phyloP scores from a whole-genome alignment of 306 rosid genomes.

The Rosa rugosa region DNA sequence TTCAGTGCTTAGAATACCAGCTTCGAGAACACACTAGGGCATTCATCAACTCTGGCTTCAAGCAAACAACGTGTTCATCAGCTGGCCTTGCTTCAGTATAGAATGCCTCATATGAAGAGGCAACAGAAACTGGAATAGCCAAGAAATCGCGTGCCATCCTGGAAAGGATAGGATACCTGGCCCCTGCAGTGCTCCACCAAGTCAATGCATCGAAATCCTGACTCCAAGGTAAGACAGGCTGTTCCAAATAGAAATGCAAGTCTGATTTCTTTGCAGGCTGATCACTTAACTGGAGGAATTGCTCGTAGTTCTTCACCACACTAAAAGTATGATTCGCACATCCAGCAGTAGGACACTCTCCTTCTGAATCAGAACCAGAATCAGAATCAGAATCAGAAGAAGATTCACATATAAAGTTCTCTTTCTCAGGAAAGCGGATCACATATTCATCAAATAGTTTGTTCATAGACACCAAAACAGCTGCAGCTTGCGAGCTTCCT shows the following conservation, averaged over 20 bases:
- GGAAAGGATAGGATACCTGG: conserved; percentile 5
- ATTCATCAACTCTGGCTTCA: conserved; percentile 3
- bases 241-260: conserved; percentile 15
- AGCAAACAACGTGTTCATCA: neutral
- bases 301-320: conserved; percentile 1
- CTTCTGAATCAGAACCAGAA: neutral
- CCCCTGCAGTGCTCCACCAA: conserved; percentile 17
- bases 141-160: conserved; percentile 15
- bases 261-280: conserved; percentile 2
- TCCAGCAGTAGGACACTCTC: neutral
- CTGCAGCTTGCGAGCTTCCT: neutral
- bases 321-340: neutral
- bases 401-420: neutral
- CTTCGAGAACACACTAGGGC: conserved; percentile 6
- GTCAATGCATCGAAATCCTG: neutral
- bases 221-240: conserved; percentile 11
- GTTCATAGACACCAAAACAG: neutral
- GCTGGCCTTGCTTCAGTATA: conserved; percentile 15
- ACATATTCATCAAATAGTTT: conserved; percentile 13
- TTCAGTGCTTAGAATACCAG: neutral
- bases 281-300: neutral
- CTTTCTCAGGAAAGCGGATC: neutral
- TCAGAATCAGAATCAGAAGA: neutral
- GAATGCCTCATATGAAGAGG: conserved; percentile 9
- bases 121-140: conserved; percentile 15